These are phyloP conservation scores for Aspergillus tubingensis DNA, from an alignment of 2,329 filamentous ascomycete genomes.

Conservation along the genomic window DNA sequence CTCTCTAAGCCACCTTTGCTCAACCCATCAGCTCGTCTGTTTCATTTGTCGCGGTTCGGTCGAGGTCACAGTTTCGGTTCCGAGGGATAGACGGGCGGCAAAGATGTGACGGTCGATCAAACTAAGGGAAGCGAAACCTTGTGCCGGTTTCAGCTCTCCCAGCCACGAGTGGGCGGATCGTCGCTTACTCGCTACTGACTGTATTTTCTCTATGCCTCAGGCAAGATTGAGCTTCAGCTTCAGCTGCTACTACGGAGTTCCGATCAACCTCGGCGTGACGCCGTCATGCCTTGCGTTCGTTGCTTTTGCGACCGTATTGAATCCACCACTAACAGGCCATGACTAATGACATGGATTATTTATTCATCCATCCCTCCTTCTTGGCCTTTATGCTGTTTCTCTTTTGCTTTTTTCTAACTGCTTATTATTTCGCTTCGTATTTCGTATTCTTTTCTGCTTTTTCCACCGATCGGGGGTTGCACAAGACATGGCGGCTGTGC, in stretches of 20 bases:
- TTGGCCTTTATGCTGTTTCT: no score
- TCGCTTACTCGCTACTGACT: background rate
- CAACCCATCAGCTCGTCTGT: slow-evolving; percentile 6
- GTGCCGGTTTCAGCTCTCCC: slow-evolving; percentile 4
- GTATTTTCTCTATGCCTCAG: background rate
- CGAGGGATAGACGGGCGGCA: slow-evolving; percentile 8
- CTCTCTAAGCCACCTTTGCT: background rate
- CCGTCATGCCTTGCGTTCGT: background rate
- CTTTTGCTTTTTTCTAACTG: background rate
- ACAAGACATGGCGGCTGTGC: slow-evolving; percentile 1
- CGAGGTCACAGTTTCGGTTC: slow-evolving; percentile 1
- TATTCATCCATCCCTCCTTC: no score
- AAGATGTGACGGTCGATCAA: slow-evolving; percentile 10
- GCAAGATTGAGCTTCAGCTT: background rate
- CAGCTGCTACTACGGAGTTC: background rate
- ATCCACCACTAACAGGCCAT: no score
- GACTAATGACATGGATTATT: no score
- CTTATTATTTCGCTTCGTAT: background rate
- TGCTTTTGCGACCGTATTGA: background rate
- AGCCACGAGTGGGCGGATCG: slow-evolving; percentile 3
- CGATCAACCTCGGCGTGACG: background rate
- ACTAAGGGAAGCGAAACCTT: slow-evolving; percentile 1
- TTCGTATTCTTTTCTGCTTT: slow-evolving; percentile 9
- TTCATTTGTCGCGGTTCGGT: slow-evolving; percentile 9
- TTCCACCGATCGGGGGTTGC: slow-evolving; percentile 10